A percentile compares a stretch with the other conserved stretches of the same genome.
Conservation (phyloP, 371 early-diverging fungal species). For the Mortierella sp. region DNA sequence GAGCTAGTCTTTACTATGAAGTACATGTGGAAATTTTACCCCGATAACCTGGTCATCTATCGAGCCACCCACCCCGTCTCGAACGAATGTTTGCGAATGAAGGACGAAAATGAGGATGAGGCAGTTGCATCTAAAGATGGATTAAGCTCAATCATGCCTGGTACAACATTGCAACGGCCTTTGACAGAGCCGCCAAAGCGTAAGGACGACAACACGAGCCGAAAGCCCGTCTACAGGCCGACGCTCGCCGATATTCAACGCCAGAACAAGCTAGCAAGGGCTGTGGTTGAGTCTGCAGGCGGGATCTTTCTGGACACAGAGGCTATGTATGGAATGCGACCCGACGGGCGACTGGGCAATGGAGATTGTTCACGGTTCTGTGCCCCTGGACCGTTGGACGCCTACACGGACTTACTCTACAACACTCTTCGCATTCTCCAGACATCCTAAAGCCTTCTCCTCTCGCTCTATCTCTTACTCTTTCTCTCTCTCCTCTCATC, state of each 20-base stretch:
- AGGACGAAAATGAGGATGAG: slow-evolving; percentile 39
- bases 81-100: slow-evolving; percentile 22
- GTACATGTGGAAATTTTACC: slow-evolving; percentile 54
- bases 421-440: slow-evolving; percentile 54
- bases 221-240: slow-evolving; percentile 54
- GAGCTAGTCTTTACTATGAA: slow-evolving; percentile 60
- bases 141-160: slow-evolving; percentile 17
- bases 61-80: slow-evolving; percentile 54
- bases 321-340: slow-evolving; percentile 59
- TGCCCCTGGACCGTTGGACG: slow-evolving; percentile 73
- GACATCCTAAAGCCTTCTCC: slow-evolving; percentile 4
- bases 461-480: too few species aligned
- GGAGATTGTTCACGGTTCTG: slow-evolving; percentile 70
- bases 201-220: slow-evolving; percentile 29
- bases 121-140: slow-evolving; percentile 20
- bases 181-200: slow-evolving; percentile 11
- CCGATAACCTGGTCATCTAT: slow-evolving; percentile 62
- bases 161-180: slow-evolving; percentile 19
- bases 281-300: slow-evolving; percentile 65
- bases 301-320: slow-evolving; percentile 68
- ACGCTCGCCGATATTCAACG: slow-evolving; percentile 66
- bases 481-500: too few species aligned
- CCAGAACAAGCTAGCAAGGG: slow-evolving; percentile 66
- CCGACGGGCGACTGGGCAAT: slow-evolving; percentile 70
- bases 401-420: slow-evolving; percentile 61